Conservation (phyloP, 2,329 filamentous ascomycete species). For the Geoglossum cookeanum region DNA sequence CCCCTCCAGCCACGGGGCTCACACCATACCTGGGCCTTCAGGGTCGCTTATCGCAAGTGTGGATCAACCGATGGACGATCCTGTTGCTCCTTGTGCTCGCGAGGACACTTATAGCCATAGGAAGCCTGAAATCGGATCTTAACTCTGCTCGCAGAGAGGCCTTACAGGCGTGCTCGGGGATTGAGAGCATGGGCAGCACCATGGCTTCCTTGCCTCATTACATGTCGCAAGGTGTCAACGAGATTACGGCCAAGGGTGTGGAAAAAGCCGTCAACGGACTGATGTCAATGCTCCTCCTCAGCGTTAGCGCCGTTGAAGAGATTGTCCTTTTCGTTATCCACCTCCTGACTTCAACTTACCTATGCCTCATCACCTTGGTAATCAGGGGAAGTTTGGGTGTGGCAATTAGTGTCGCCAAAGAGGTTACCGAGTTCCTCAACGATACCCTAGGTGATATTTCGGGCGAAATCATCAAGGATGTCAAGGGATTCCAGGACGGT, state of each 20-base stretch:
- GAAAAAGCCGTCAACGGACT: slow-evolving; percentile 64
- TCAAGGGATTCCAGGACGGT: slow-evolving; percentile 32
- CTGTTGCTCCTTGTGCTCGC: slow-evolving; percentile 71
- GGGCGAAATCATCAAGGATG: slow-evolving; percentile 23
- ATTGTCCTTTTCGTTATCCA: slow-evolving; percentile 86
- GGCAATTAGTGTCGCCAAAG: slow-evolving; percentile 41
- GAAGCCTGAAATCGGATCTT: slow-evolving; percentile 53
- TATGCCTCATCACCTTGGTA: slow-evolving; percentile 72
- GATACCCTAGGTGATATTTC: slow-evolving; percentile 28
- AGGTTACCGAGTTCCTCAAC: slow-evolving; percentile 41
- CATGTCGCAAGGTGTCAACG: slow-evolving; percentile 73
- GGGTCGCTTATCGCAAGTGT: slow-evolving; percentile 81
- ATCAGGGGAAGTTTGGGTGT: slow-evolving; percentile 61
- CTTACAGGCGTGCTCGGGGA: slow-evolving; percentile 71
- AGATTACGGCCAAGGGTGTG: slow-evolving; percentile 60
- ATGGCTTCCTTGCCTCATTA: slow-evolving; percentile 99
- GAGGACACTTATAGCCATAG: slow-evolving; percentile 58
- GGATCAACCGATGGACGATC: slow-evolving; percentile 95
- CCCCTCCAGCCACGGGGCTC: slow-evolving; percentile 43
- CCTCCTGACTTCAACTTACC: slow-evolving; percentile 74
- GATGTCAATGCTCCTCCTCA: slow-evolving; percentile 58
- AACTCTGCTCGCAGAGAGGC: slow-evolving; percentile 61
- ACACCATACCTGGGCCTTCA: slow-evolving; percentile 86
- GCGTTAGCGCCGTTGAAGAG: slow-evolving; percentile 65
- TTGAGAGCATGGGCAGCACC: slow-evolving; percentile 80